Percentiles rank a stretch among this genome's conserved stretches.
Conservation (phyloP, 345 rosid genomes). For the Microcos paniculata region DNA sequence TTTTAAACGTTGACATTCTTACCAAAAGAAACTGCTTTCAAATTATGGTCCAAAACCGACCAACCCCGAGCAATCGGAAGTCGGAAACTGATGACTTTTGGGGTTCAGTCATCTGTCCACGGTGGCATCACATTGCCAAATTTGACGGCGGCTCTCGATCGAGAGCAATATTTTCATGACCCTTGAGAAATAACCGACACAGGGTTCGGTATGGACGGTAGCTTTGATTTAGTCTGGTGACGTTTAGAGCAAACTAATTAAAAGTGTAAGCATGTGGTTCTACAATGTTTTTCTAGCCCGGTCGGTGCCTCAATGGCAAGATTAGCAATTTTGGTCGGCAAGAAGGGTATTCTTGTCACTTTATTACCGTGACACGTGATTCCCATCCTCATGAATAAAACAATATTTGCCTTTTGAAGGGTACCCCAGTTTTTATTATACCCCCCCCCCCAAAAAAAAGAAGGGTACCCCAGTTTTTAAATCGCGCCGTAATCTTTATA, state of each 20-base stretch:
- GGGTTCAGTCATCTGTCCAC: neutral
- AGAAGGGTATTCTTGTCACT: neutral
- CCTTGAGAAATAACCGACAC: neutral
- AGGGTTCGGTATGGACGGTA: conserved; percentile 31
- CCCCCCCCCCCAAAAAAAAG: no score
- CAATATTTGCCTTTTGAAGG: neutral
- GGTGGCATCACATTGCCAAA: neutral
- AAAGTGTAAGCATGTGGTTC: neutral
- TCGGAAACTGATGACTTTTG: neutral
- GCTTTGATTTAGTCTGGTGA: conserved; percentile 1
- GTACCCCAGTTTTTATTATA: no score
- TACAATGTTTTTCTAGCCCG: neutral
- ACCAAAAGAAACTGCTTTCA: neutral
- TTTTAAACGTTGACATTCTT: neutral
- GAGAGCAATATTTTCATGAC: no score
- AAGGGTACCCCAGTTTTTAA: neutral
- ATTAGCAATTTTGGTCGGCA: neutral
- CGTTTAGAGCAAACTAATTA: neutral
- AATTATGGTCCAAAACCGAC: neutral
- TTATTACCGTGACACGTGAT: neutral
- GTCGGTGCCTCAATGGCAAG: conserved; percentile 10
- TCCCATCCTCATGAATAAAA: neutral
- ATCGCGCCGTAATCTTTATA: neutral
- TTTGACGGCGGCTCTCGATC: no score
- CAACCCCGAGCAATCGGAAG: neutral